These are phyloP conservation scores for Lumnitzera littorea DNA, from an alignment of 345 rosid genomes.

Conservation along the genomic window DNA sequence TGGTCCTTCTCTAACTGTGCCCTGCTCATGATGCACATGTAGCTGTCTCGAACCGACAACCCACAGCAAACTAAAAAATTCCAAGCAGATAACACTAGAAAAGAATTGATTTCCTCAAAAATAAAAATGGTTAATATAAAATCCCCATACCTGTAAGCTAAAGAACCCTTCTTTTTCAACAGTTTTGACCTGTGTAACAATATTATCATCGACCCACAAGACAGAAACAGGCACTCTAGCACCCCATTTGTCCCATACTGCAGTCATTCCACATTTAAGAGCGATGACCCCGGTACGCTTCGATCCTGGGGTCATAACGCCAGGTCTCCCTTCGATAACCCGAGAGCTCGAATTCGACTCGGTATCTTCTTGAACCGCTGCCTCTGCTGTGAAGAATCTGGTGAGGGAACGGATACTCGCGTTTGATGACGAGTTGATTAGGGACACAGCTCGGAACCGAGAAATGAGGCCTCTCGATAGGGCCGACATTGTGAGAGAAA, in stretches of 20 bases:
- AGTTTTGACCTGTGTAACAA: conserved; percentile 92
- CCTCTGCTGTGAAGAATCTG: conserved; percentile 11
- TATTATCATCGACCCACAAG: conserved; percentile 86
- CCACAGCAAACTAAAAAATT: no score
- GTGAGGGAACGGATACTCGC: neutral
- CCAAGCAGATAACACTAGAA: no score
- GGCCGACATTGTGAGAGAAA: conserved; percentile 37
- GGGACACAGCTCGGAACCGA: conserved; percentile 38
- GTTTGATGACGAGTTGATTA: conserved; percentile 10
- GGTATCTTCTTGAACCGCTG: conserved; percentile 31
- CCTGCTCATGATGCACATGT: no score
- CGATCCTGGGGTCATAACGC: conserved; percentile 53
- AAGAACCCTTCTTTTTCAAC: conserved; percentile 83
- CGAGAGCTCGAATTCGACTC: conserved; percentile 28
- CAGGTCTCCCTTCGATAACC: conserved; percentile 49
- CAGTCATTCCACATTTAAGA: conserved; percentile 87
- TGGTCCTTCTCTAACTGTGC: no score
- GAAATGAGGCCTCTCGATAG: conserved; percentile 63
- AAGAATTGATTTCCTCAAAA: no score
- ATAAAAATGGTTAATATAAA: neutral
- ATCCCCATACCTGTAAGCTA: conserved; percentile 59
- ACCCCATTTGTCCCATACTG: conserved; percentile 97
- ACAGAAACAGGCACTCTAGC: conserved; percentile 67
- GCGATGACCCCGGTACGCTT: conserved; percentile 84
- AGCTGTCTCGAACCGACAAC: no score